Conservation (phyloP, 1,284 basidiomycete genomes). For the Inonotus obliquus region DNA sequence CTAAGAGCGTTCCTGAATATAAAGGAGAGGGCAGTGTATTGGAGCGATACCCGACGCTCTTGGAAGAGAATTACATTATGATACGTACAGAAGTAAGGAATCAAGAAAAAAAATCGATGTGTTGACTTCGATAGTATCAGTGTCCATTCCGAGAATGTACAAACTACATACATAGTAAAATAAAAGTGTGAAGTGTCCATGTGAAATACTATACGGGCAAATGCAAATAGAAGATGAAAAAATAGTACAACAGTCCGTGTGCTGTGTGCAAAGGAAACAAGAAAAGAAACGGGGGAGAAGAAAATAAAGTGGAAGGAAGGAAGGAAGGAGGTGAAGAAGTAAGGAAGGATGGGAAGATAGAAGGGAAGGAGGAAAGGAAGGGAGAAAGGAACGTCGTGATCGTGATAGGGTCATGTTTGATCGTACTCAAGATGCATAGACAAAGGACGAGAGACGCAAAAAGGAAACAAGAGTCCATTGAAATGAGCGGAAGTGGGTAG, state of each 20-base stretch:
- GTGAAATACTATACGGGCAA: slow-evolving; percentile 31
- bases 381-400: not conserved
- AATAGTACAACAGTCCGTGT: not conserved
- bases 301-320: not conserved
- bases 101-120: too few relatives aligned
- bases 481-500: slow-evolving; percentile 6
- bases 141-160: too few relatives aligned
- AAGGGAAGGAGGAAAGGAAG: not conserved
- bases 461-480: not conserved
- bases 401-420: not conserved
- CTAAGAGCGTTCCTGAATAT: not conserved
- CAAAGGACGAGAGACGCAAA: not conserved
- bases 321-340: not conserved
- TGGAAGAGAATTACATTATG: too few relatives aligned
- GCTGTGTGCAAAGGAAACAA: not conserved
- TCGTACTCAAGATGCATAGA: slow-evolving; percentile 6
- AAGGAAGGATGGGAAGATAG: not conserved
- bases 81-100: not conserved
- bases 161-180: too few relatives aligned
- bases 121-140: not conserved
- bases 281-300: not conserved
- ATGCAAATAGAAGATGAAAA: slow-evolving; percentile 15
- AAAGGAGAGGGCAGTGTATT: not conserved
- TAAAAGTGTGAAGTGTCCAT: slow-evolving; percentile 11
- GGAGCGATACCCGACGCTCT: too few relatives aligned